Evolutionary conservation across 2,329 filamentous ascomycete species (phyloP).

Genomic region (Exophiala phaeomuriformis): DNA sequence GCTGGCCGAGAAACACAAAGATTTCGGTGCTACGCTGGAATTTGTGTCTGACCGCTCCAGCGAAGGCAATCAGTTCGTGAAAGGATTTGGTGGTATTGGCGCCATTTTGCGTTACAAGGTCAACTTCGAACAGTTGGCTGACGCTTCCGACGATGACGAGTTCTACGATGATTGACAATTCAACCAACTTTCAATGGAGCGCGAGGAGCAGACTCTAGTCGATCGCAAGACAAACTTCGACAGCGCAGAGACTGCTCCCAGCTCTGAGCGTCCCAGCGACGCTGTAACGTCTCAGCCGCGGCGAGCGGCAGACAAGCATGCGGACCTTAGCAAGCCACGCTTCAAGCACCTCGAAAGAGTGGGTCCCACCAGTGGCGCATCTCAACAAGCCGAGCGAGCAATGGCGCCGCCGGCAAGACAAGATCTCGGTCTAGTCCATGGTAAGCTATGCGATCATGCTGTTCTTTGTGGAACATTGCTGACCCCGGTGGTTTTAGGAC

Average conservation of each 20-base stretch:
- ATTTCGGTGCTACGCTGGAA: constrained; percentile 90
- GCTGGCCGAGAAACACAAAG: constrained; percentile 97
- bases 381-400: constrained; percentile 18
- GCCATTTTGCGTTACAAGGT: constrained; percentile 98
- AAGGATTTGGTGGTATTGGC: constrained; percentile 97
- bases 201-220: constrained; percentile 75
- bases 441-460: constrained; percentile 14
- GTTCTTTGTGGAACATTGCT: background rate
- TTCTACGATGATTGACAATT: constrained; percentile 63
- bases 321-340: constrained; percentile 6
- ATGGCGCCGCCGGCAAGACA: constrained; percentile 24
- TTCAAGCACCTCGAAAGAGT: constrained; percentile 8
- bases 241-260: constrained; percentile 30
- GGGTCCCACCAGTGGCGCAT: constrained; percentile 1
- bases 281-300: constrained; percentile 9
- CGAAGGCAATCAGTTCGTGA: constrained; percentile 99
- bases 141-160: constrained; percentile 77
- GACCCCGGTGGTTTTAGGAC: constrained; percentile 14
- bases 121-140: constrained; percentile 98
- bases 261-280: constrained; percentile 23
- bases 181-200: constrained; percentile 28
- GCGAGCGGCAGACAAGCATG: constrained; percentile 2
- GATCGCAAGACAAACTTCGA: constrained; percentile 15
- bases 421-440: constrained; percentile 24
- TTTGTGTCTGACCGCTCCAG: constrained; percentile 97